Base-by-base conservation (phyloP, 257 asterid species). In the Rehmannia glutinosa region DNA sequence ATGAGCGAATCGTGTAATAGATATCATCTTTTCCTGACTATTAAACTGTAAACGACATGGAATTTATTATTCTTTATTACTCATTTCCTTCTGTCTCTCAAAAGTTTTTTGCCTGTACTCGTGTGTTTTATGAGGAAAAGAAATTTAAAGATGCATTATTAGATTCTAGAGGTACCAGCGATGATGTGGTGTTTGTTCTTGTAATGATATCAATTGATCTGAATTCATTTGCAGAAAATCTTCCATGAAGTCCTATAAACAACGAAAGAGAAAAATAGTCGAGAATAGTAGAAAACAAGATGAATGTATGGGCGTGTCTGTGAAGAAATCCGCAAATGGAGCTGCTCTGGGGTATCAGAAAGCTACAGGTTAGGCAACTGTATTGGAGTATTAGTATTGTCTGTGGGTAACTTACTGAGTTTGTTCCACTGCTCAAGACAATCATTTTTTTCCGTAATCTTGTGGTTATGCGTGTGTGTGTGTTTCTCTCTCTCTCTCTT, bases 161-260 rank as follows among this genome's bases (percentile, higher is more conserved):
- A 30, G 38, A 67, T 19, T 25, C 42, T 52, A 55, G 11, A 25
- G 10, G 13, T 12, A 5, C 11, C 15, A 6, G 43, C 25, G 47
- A 73, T 47, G 8, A 43, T 17, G 17, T 28, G 58, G 27, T 45
- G 62, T 59, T 54, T 38, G 24, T 33, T 21, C 36, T 41, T 64
- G 71, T 41, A 33, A 39, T 38, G 30, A 10, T 30, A 62, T 50
- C 24, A 12, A 11, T 6, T 20, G 4, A 32, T 55, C 25, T 30
- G 58, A 32, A 39, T 57, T 50, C 23, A 24, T 66, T 12, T 64
- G 56, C 72, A 81, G 85, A 58, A 42, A 61, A 55, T 47, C 56
- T 64, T 58, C 78, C 67, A 79, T 81, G 90, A 74, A 62, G 68
- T 66, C 78, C 52, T 56, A 51, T 64, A 74, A 73, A 64, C 77